Evolutionary conservation across 352 stramenopile genomes (phyloP).

Genomic region (Globisporangium nunn): DNA sequence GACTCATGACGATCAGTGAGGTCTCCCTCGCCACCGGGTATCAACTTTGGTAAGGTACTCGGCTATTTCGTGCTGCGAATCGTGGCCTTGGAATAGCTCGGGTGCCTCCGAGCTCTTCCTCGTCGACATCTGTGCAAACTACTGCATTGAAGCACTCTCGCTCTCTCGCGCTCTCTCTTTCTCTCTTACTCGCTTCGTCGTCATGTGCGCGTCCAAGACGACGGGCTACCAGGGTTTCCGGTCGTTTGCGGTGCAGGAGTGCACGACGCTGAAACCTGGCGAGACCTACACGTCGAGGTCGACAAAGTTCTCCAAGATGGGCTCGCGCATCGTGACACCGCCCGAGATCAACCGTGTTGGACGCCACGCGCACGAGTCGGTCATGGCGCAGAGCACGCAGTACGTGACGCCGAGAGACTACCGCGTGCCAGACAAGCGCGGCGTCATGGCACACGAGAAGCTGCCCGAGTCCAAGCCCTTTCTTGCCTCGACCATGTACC

Average conservation of each 20-base stretch:
- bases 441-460: slow-evolving; percentile 40
- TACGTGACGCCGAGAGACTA: slow-evolving; percentile 53
- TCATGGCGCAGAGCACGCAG: slow-evolving; percentile 33
- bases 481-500: slow-evolving; percentile 51
- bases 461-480: slow-evolving; percentile 38
- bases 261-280: slow-evolving; percentile 68
- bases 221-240: slow-evolving; percentile 77
- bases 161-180: background rate
- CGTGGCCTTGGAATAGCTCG: too few relatives aligned
- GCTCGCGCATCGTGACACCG: slow-evolving; percentile 53
- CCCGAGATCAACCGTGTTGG: slow-evolving; percentile 53
- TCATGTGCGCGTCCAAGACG: slow-evolving; percentile 40
- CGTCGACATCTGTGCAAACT: too few relatives aligned
- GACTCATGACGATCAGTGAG: too few relatives aligned
- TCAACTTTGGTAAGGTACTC: too few relatives aligned
- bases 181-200: background rate
- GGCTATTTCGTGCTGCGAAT: too few relatives aligned
- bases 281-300: slow-evolving; percentile 55
- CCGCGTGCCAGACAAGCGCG: slow-evolving; percentile 46
- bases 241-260: slow-evolving; percentile 59
- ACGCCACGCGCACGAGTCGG: slow-evolving; percentile 42
- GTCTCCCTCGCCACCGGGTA: too few relatives aligned
- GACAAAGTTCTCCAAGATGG: slow-evolving; percentile 78
- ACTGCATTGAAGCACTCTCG: background rate
- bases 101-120: background rate